Evolutionary conservation across 768 basidiomycete species (phyloP).

Genomic region (Hemileccinum rubropunctum): DNA sequence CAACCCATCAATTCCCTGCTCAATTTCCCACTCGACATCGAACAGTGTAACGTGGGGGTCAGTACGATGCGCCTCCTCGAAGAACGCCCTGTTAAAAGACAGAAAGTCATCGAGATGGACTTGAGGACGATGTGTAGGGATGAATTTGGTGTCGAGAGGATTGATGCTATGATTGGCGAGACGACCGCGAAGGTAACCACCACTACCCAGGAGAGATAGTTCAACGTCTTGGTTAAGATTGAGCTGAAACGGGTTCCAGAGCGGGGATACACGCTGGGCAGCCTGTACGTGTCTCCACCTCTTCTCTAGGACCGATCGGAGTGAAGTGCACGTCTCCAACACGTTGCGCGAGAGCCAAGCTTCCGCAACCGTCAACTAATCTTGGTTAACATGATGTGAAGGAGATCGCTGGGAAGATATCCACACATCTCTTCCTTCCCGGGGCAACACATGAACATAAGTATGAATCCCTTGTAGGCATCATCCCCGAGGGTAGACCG

Average conservation of each 20-base stretch:
- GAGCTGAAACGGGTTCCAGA: conserved; percentile 31
- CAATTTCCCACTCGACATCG: conserved; percentile 38
- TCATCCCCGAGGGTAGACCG: too few species aligned
- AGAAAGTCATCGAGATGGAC: too few species aligned
- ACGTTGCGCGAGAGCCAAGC: conserved; percentile 19
- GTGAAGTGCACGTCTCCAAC: conserved; percentile 8
- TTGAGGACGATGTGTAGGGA: too few species aligned
- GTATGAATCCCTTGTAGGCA: too few species aligned
- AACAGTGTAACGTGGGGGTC: conserved; percentile 24
- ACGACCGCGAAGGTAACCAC: conserved; percentile 32
- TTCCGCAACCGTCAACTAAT: too few species aligned
- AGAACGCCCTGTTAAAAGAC: too few species aligned
- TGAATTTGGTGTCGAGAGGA: too few species aligned
- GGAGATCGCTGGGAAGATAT: too few species aligned
- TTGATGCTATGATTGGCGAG: too few species aligned
- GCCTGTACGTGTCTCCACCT: conserved; percentile 37
- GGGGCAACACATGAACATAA: too few species aligned
- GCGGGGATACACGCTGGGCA: conserved; percentile 22
- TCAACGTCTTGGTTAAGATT: conserved; percentile 30
- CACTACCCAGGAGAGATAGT: conserved; percentile 33
- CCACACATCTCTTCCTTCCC: too few species aligned
- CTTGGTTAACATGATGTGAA: too few species aligned
- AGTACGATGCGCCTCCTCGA: conserved; percentile 1
- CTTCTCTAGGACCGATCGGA: conserved; percentile 24
- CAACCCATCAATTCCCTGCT: conserved; percentile 28